Conservation (phyloP, 1,284 basidiomycete species). For the Cystobasidium pallidum region DNA sequence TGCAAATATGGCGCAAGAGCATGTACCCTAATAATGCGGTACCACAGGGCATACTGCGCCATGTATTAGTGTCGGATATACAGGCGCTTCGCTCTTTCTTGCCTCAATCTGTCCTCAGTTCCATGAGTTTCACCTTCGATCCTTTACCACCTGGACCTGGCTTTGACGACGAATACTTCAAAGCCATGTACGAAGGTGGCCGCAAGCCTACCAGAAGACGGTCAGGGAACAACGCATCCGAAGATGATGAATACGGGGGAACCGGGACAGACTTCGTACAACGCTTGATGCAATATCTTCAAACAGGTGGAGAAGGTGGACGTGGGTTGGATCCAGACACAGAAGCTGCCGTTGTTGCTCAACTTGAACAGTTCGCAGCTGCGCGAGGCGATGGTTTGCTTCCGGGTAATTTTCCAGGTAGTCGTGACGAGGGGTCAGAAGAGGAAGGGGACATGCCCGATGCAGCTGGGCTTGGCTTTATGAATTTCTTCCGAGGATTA, state of each 20-base stretch:
- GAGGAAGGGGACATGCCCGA: neutral
- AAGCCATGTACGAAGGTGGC: conserved; percentile 31
- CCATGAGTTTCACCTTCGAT: conserved; percentile 30
- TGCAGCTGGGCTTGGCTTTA: conserved; percentile 5
- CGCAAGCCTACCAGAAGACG: neutral
- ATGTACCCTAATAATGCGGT: conserved; percentile 47
- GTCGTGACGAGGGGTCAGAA: neutral
- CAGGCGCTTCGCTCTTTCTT: conserved; percentile 33
- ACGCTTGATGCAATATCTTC: conserved; percentile 36
- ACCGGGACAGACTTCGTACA: conserved; percentile 11
- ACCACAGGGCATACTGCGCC: conserved; percentile 48
- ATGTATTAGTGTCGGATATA: conserved; percentile 40
- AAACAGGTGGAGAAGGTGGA: conserved; percentile 11
- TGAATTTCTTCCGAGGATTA: conserved; percentile 32
- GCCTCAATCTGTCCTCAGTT: conserved; percentile 39
- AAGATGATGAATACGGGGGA: neutral
- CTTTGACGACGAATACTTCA: conserved; percentile 41
- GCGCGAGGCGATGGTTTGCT: neutral
- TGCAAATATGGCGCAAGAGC: conserved; percentile 43
- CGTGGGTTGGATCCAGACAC: conserved; percentile 34
- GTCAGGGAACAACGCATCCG: neutral
- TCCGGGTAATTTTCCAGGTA: conserved; percentile 31
- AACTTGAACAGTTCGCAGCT: conserved; percentile 33
- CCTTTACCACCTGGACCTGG: conserved; percentile 41
- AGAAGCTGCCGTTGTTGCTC: conserved; percentile 38